Percentiles rank a stretch among this genome's conserved stretches.
Evolutionary conservation across 176 grass and related monocot species (phyloP).

Genomic region (Canna indica): DNA sequence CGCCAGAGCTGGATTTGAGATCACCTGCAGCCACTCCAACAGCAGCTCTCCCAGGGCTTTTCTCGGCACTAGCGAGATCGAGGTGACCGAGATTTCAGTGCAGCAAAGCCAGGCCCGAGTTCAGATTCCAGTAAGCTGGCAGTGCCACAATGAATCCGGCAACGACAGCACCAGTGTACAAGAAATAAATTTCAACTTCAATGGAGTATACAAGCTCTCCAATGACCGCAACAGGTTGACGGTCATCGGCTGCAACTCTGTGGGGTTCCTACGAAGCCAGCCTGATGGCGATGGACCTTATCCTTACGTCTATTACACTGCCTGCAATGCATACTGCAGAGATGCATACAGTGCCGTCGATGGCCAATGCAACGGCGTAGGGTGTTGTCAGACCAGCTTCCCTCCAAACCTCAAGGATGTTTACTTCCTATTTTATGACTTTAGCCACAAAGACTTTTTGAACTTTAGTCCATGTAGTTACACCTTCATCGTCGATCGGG

Average conservation of each 20-base stretch:
- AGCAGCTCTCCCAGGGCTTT: neutral
- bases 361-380: constrained; percentile 22
- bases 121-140: neutral
- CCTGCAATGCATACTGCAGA: constrained; percentile 5
- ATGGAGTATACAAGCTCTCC: constrained; percentile 16
- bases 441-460: constrained; percentile 4
- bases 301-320: neutral
- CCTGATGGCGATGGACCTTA: neutral
- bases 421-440: neutral
- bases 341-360: neutral
- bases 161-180: neutral
- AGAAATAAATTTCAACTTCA: neutral
- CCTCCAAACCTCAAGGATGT: constrained; percentile 3
- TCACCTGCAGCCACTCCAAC: constrained; percentile 5
- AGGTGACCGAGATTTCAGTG: constrained; percentile 16
- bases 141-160: constrained; percentile 22
- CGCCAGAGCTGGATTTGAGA: neutral
- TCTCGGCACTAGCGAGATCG: neutral
- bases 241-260: constrained; percentile 21
- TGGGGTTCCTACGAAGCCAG: neutral
- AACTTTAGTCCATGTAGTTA: constrained; percentile 27
- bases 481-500: constrained; percentile 10
- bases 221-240: constrained; percentile 22
- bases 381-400: constrained; percentile 25
- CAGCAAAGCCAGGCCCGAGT: constrained; percentile 8